phyloP scores from a whole-genome alignment of 1,139 yeast genomes.

The Pichia sp. region DNA sequence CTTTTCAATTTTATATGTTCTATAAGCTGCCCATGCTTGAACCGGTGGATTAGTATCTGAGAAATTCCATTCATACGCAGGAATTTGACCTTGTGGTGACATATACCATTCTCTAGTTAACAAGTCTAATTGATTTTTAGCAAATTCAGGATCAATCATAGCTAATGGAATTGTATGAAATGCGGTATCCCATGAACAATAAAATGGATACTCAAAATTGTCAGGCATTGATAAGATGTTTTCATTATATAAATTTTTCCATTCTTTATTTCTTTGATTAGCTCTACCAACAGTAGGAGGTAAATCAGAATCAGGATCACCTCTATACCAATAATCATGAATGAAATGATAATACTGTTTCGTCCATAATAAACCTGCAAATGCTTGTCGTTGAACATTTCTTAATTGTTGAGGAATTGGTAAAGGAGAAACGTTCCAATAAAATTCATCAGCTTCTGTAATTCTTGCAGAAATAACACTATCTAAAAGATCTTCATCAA shows the following conservation, averaged over 20 bases:
- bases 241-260: constrained; percentile 87
- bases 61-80: constrained; percentile 97
- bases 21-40: constrained; percentile 93
- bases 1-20: constrained; percentile 85
- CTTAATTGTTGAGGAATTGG: constrained; percentile 81
- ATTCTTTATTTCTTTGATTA: constrained; percentile 76
- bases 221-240: constrained; percentile 90
- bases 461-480: constrained; percentile 66
- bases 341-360: constrained; percentile 89
- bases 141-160: constrained; percentile 92
- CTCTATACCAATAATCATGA: constrained; percentile 82
- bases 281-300: constrained; percentile 79
- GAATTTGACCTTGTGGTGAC: constrained; percentile 99
- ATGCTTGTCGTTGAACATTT: constrained; percentile 87
- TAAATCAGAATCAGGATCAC: constrained; percentile 71
- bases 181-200: constrained; percentile 97
- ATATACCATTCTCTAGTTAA: constrained; percentile 95
- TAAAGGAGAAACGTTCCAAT: constrained; percentile 83
- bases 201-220: constrained; percentile 95
- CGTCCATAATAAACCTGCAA: constrained; percentile 92
- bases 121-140: constrained; percentile 82
- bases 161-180: constrained; percentile 94
- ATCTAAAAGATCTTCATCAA: constrained; percentile 78
- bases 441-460: constrained; percentile 90
- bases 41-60: constrained; percentile 96